A percentile compares a stretch with the other conserved stretches of the same genome.
These are phyloP conservation scores for Barnettozyma botsteinii DNA, from an alignment of 805 yeast species.

Conservation along the genomic window DNA sequence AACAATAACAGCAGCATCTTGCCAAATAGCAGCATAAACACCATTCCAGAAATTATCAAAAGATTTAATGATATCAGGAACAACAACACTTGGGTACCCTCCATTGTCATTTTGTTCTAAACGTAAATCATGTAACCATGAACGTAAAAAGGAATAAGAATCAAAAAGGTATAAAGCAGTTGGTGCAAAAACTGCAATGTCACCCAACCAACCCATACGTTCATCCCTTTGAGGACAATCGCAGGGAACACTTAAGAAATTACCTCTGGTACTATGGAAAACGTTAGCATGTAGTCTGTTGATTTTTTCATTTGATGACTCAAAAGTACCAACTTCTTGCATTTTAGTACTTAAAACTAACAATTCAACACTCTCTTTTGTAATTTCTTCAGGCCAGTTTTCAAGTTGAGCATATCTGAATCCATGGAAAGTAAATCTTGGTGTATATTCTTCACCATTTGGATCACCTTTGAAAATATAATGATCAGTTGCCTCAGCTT, in stretches of 20 bases:
- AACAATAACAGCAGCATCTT: constrained; percentile 18
- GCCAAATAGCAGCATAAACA: constrained; percentile 16
- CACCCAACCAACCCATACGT: constrained; percentile 22
- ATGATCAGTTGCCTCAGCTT: constrained; percentile 9
- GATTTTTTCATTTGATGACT: constrained; percentile 9
- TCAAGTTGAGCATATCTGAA: constrained; percentile 14
- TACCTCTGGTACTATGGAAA: constrained; percentile 16
- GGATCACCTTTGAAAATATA: constrained; percentile 14
- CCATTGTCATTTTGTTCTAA: constrained; percentile 15
- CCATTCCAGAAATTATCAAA: constrained; percentile 13
- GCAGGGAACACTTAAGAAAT: constrained; percentile 14
- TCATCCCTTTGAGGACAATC: constrained; percentile 22
- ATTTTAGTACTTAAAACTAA: constrained; percentile 10
- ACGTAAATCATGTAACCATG: constrained; percentile 17
- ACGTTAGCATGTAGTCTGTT: constrained; percentile 14
- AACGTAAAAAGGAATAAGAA: constrained; percentile 16
- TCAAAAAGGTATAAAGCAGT: constrained; percentile 17
- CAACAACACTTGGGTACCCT: constrained; percentile 16
- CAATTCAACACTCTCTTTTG: constrained; percentile 10
- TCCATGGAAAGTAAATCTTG: constrained; percentile 17
- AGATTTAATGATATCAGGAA: constrained; percentile 13
- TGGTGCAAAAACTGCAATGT: constrained; percentile 18
- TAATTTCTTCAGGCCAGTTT: constrained; percentile 13
- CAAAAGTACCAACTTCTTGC: constrained; percentile 11
- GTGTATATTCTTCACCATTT: constrained; percentile 13